Evolutionary conservation across 2,329 filamentous ascomycete genomes (phyloP).

Genomic region (Clathrospora elynae): DNA sequence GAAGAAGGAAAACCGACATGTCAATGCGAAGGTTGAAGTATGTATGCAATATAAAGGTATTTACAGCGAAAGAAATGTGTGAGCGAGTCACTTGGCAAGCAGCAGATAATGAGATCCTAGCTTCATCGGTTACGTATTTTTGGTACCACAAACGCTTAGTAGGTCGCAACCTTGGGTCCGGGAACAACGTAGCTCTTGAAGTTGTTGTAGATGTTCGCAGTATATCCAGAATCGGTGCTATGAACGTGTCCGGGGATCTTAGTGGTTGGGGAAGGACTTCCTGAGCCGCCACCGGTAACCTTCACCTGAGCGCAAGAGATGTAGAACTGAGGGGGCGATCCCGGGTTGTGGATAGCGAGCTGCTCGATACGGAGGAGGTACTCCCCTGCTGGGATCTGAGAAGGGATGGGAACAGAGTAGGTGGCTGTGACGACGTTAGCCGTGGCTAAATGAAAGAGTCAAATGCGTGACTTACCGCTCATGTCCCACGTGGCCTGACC

Average conservation of each 20-base stretch:
- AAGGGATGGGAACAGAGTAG: conserved; percentile 50
- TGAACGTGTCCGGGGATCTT: conserved; percentile 47
- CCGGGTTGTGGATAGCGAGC: conserved; percentile 54
- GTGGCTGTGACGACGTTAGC: conserved; percentile 30
- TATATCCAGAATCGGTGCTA: conserved; percentile 44
- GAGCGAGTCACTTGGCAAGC: too few species aligned
- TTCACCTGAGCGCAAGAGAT: conserved; percentile 55
- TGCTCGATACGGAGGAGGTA: conserved; percentile 58
- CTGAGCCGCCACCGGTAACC: conserved; percentile 48
- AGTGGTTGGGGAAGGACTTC: conserved; percentile 27
- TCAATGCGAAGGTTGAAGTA: too few species aligned
- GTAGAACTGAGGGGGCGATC: conserved; percentile 35
- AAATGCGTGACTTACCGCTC: conserved; percentile 26
- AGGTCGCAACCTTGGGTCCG: conserved; percentile 45
- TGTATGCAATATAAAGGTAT: too few species aligned
- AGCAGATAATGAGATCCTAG: too few species aligned
- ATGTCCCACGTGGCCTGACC: conserved; percentile 44
- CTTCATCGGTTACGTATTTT: neutral
- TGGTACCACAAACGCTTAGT: conserved; percentile 24
- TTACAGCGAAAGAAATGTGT: conserved; percentile 16
- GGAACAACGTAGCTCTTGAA: conserved; percentile 47
- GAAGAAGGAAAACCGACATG: too few species aligned
- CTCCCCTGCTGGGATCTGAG: conserved; percentile 50
- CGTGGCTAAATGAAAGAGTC: neutral
- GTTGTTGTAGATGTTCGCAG: conserved; percentile 48